Base-by-base conservation (phyloP, 2,329 filamentous ascomycete genomes). In the Epichloe scottii region DNA sequence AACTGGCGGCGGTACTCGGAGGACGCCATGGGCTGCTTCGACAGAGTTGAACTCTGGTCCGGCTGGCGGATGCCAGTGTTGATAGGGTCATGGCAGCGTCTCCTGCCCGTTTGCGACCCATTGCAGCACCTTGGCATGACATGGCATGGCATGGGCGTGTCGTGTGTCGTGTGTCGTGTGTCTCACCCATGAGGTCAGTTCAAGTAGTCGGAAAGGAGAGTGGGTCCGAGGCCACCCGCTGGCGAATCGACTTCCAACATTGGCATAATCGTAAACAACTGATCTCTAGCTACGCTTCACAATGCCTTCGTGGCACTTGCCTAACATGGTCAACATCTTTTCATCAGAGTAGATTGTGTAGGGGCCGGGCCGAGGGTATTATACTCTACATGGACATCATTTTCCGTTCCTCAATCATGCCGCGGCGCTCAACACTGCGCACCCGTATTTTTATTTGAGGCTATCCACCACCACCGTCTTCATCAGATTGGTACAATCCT, bases 81-180 rank as follows among this genome's bases (percentile, higher is more conserved):
- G 63, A 41, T 34, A 66, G 55, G 57, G 58, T 56, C 48, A 54
- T 57, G 52, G 56, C 63, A 45, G 59, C 57, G 33, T 55, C 55
- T 56, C 61, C 53, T 58, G 59, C 57, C 51, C 56, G 43, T 40
- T n/a, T 46, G 37, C 51, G 44, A 41, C 44, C 33, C 48, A 49
- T 49, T 15, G 30, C 44, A n/a, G 30, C 44, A n/a, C 7, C 23
- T 15, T 30, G 45, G n/a, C 33, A n/a, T n/a, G n/a, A n/a, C n/a
- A 33, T 21, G 19, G 30, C 46, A 42, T 48, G 15, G 39, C 38
- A 41, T 48, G 23, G 8, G 21, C 46, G 17, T 26, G n/a, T n/a
- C n/a, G n/a, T n/a, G n/a, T 19, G 30, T 37, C n/a, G 19, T 45
- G 30, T 45, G 43, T 34, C 26, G 43, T 21, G 30, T 45, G n/a